These are phyloP conservation scores for Ammopiptanthus mongolicus DNA, from an alignment of 306 rosid genomes.

Conservation along the genomic window DNA sequence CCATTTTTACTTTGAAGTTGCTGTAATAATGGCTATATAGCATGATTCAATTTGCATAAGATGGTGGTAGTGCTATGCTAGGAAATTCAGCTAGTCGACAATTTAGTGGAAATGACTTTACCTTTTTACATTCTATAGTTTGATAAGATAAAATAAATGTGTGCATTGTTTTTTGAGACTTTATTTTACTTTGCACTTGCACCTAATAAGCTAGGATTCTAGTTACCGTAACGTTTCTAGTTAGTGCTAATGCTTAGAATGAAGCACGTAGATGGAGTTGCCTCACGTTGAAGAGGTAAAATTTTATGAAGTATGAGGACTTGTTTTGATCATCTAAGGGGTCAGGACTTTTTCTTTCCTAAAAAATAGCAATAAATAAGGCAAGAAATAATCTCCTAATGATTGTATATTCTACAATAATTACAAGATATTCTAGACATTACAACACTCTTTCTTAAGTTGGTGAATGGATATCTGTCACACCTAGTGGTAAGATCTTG, in stretches of 20 bases:
- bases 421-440: too few relatives aligned
- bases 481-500: too few relatives aligned
- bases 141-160: background rate
- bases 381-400: too few relatives aligned
- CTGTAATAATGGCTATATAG: background rate
- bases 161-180: background rate
- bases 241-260: background rate
- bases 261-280: background rate
- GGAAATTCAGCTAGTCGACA: background rate
- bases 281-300: background rate
- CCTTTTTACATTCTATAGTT: background rate
- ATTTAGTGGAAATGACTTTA: background rate
- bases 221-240: background rate
- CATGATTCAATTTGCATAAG: constrained; percentile 7
- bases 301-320: background rate
- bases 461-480: too few relatives aligned
- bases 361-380: too few relatives aligned
- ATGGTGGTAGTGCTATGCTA: background rate
- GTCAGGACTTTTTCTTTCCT: background rate
- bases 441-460: too few relatives aligned
- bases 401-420: too few relatives aligned
- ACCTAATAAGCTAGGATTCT: background rate
- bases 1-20: background rate
- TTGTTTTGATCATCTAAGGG: background rate
- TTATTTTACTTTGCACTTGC: background rate